phyloP scores from a whole-genome alignment of 352 stramenopile genomes.

The Peronosclerospora sorghi region DNA sequence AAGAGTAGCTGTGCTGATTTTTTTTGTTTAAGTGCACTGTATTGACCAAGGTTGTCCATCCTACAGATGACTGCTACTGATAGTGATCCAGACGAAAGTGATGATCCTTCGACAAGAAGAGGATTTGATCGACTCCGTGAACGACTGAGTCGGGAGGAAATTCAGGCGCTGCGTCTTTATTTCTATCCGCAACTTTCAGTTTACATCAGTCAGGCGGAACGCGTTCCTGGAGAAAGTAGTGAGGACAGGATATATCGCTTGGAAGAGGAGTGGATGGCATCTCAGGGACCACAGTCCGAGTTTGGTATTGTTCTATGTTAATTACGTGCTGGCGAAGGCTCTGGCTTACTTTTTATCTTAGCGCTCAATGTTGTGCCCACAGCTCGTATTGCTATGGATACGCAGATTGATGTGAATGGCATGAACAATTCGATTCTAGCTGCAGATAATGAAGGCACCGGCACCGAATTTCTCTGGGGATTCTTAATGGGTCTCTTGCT shows the following conservation, averaged over 20 bases:
- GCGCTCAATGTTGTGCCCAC: conserved; percentile 71
- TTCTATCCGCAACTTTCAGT: conserved; percentile 82
- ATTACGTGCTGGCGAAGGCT: background rate
- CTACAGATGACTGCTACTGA: conserved; percentile 20
- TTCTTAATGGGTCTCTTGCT: conserved; percentile 82
- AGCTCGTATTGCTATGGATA: conserved; percentile 55
- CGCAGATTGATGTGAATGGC: conserved; percentile 78
- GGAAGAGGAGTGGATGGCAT: conserved; percentile 84
- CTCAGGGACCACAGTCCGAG: conserved; percentile 78
- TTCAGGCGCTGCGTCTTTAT: conserved; percentile 74
- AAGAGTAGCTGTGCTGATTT: background rate
- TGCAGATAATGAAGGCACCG: conserved; percentile 81
- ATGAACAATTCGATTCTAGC: conserved; percentile 76
- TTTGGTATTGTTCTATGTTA: conserved; percentile 41
- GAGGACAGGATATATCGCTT: conserved; percentile 84
- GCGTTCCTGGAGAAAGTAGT: conserved; percentile 58
- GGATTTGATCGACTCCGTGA: conserved; percentile 76
- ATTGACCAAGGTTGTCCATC: background rate
- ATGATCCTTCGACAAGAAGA: conserved; percentile 42
- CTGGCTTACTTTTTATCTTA: conserved; percentile 11
- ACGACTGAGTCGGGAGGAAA: conserved; percentile 74
- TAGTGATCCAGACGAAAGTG: conserved; percentile 41
- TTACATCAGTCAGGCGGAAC: conserved; percentile 75
- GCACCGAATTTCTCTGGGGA: conserved; percentile 81
- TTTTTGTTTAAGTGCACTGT: background rate